A percentile compares a stretch with the other conserved stretches of the same genome.
These are phyloP conservation scores for Xanthoconium purpureum DNA, from an alignment of 768 basidiomycete species.

Conservation along the genomic window DNA sequence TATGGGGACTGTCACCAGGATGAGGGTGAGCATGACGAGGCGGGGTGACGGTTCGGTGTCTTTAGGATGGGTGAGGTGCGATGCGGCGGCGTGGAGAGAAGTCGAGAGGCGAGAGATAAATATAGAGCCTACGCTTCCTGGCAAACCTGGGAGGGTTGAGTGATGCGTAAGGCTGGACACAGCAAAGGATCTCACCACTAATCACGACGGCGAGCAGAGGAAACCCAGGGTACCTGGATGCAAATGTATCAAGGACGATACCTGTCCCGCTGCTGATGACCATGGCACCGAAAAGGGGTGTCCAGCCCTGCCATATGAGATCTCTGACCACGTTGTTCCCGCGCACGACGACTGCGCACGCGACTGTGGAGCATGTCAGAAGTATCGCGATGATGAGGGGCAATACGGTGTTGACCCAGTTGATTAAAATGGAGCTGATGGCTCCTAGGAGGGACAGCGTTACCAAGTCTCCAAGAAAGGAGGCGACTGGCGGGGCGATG, in stretches of 20 bases:
- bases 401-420: conserved; percentile 59
- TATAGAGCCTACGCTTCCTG: conserved; percentile 88
- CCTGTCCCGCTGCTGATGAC: conserved; percentile 83
- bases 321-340: conserved; percentile 68
- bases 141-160: conserved; percentile 51
- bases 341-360: conserved; percentile 54
- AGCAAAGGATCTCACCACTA: conserved; percentile 52
- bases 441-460: conserved; percentile 81
- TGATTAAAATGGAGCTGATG: conserved; percentile 69
- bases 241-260: conserved; percentile 87
- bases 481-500: conserved; percentile 91
- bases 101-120: conserved; percentile 91
- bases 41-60: conserved; percentile 37
- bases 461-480: conserved; percentile 89
- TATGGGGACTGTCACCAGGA: conserved; percentile 75
- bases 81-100: conserved; percentile 57
- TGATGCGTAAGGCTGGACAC: not conserved
- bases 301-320: conserved; percentile 84
- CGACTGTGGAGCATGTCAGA: conserved; percentile 44
- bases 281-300: conserved; percentile 89
- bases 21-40: conserved; percentile 65
- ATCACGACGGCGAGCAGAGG: conserved; percentile 85
- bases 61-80: conserved; percentile 2
- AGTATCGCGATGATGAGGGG: conserved; percentile 55
- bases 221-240: conserved; percentile 83